These are phyloP conservation scores for Purpureocillium lavendulum DNA, from an alignment of 2,329 filamentous ascomycete species.

Conservation along the genomic window DNA sequence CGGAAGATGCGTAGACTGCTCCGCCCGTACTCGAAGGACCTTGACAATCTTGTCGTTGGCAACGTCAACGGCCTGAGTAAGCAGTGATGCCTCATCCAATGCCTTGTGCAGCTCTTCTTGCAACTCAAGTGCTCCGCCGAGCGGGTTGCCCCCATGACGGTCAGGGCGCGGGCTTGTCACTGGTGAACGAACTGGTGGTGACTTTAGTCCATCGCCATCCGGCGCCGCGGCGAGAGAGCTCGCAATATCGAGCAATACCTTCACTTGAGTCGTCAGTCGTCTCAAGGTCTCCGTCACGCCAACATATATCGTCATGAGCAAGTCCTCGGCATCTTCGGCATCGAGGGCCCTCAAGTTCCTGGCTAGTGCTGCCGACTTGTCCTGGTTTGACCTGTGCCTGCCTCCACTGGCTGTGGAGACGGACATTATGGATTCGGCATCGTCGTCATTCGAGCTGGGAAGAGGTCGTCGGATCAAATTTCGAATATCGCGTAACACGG, in stretches of 20 bases:
- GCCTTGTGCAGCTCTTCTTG: slow-evolving; percentile 72
- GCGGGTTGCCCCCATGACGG: slow-evolving; percentile 14
- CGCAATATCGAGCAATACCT: slow-evolving; percentile 88
- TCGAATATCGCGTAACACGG: slow-evolving; percentile 78
- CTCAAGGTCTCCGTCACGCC: slow-evolving; percentile 80
- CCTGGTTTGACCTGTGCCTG: slow-evolving; percentile 65
- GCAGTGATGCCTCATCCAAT: slow-evolving; percentile 67
- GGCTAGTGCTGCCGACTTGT: slow-evolving; percentile 82
- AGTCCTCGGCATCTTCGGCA: slow-evolving; percentile 72
- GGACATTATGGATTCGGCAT: slow-evolving; percentile 83
- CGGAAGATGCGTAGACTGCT: slow-evolving; percentile 61
- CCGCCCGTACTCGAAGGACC: slow-evolving; percentile 66
- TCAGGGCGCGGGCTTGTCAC: slow-evolving; percentile 41
- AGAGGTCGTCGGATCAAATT: slow-evolving; percentile 75
- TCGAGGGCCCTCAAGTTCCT: slow-evolving; percentile 81
- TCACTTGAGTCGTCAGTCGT: slow-evolving; percentile 81
- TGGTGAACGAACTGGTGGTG: slow-evolving; percentile 42
- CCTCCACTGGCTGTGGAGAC: slow-evolving; percentile 67
- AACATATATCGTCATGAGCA: slow-evolving; percentile 77
- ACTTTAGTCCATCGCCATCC: slow-evolving; percentile 31
- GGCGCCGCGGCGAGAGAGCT: slow-evolving; percentile 54
- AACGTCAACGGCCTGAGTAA: slow-evolving; percentile 73
- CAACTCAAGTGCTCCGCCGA: slow-evolving; percentile 31
- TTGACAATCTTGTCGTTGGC: slow-evolving; percentile 71
- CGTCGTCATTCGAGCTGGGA: slow-evolving; percentile 89